phyloP scores from a whole-genome alignment of 2,329 filamentous ascomycete species.

The Paecilomyces formosus region DNA sequence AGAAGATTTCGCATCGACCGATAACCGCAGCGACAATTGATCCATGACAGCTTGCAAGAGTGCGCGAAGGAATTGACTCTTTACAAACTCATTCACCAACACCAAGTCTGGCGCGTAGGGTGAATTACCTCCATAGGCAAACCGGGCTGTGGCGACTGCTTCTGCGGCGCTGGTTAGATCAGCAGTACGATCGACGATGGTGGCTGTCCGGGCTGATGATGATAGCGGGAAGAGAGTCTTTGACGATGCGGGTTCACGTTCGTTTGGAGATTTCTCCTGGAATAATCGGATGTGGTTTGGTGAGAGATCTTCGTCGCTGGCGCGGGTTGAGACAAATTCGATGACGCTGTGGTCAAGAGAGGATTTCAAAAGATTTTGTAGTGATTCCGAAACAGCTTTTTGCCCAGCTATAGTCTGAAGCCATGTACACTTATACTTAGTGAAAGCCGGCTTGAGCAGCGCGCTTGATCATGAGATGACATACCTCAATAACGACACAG shows the following conservation, averaged over 20 bases:
- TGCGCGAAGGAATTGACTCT: slow-evolving; percentile 47
- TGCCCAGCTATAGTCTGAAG: no score
- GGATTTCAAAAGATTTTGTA: slow-evolving; percentile 4
- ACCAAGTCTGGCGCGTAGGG: slow-evolving; percentile 57
- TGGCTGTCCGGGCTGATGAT: slow-evolving; percentile 34
- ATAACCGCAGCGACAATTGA: background rate
- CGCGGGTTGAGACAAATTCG: slow-evolving; percentile 29
- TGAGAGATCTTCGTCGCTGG: slow-evolving; percentile 32
- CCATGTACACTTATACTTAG: no score
- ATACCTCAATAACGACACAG: slow-evolving; percentile 44
- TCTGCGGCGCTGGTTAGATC: slow-evolving; percentile 48
- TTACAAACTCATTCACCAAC: slow-evolving; percentile 57
- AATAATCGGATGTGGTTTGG: slow-evolving; percentile 2
- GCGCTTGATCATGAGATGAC: no score
- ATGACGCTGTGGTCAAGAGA: slow-evolving; percentile 17
- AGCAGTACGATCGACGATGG: slow-evolving; percentile 55
- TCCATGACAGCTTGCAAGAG: slow-evolving; percentile 27
- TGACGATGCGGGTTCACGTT: no score
- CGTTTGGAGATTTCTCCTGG: no score
- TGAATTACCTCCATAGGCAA: slow-evolving; percentile 49
- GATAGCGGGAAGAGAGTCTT: slow-evolving; percentile 18
- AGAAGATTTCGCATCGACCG: slow-evolving; percentile 12
- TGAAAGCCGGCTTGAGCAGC: no score
- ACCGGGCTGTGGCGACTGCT: slow-evolving; percentile 46
- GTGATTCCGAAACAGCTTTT: slow-evolving; percentile 5